Evolutionary conservation across 345 rosid genomes (phyloP).

Genomic region (Tarenaya hassleriana): DNA sequence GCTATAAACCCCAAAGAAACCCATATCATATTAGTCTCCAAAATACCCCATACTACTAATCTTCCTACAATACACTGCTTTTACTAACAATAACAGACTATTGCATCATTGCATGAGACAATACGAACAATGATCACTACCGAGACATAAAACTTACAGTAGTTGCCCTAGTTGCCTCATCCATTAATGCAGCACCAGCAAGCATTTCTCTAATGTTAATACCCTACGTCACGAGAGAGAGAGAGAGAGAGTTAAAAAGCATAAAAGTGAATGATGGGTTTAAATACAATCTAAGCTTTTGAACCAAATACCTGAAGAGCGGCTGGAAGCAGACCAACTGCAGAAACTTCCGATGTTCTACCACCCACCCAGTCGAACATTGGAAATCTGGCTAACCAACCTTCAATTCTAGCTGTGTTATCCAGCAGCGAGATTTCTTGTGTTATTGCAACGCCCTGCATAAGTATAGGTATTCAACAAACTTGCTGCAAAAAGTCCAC

Average conservation of each 20-base stretch:
- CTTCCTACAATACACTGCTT: too few relatives aligned
- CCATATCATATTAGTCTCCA: too few relatives aligned
- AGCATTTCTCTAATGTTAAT: slow-evolving; percentile 90
- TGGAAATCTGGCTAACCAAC: slow-evolving; percentile 97
- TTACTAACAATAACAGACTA: too few relatives aligned
- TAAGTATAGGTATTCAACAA: slow-evolving; percentile 19
- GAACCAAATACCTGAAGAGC: slow-evolving; percentile 71
- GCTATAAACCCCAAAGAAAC: too few relatives aligned
- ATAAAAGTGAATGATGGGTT: neutral
- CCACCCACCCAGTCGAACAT: slow-evolving; percentile 99
- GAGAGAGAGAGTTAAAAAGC: slow-evolving; percentile 10
- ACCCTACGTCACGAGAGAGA: slow-evolving; percentile 58
- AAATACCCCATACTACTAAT: too few relatives aligned
- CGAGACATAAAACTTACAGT: slow-evolving; percentile 18
- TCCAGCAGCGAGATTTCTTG: slow-evolving; percentile 95
- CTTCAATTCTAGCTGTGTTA: slow-evolving; percentile 90
- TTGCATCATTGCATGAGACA: slow-evolving; percentile 9
- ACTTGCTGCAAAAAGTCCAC: slow-evolving; percentile 21
- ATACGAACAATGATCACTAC: slow-evolving; percentile 5
- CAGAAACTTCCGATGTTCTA: slow-evolving; percentile 96
- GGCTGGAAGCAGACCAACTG: slow-evolving; percentile 96
- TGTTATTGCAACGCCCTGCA: slow-evolving; percentile 96
- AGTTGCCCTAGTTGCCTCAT: slow-evolving; percentile 59
- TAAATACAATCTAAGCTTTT: slow-evolving; percentile 12
- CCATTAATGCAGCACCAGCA: slow-evolving; percentile 89